Base-by-base conservation (phyloP, 2,329 filamentous ascomycete species). In the Fusarium heterosporum region DNA sequence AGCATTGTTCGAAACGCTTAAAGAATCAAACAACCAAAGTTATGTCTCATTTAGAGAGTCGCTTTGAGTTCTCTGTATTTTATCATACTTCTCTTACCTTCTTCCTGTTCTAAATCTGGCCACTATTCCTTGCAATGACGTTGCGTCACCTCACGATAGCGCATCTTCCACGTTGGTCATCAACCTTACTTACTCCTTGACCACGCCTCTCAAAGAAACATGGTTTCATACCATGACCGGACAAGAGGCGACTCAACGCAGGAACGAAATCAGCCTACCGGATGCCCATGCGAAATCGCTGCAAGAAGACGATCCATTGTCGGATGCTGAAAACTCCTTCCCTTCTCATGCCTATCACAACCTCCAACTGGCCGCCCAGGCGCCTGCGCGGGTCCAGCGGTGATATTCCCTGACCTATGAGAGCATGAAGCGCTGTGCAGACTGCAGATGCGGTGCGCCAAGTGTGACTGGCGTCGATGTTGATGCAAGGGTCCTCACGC, bases 351-450 rank as follows among this genome's bases (percentile, higher is more conserved):
- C 17, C 59, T 28, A 59, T 49, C 28, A 26, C 36, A 30, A 29
- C 25, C 36, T 67, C 46, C 62, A 62, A 69, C 66, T 69, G 66
- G 66, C 40, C 42, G 36, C 32, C 55, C 66, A 69, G 57, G 66
- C 66, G 66, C 66, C 62, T 40, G 22, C 53, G 66, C 61, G 66
- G 66, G 61, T 68, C 61, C 34, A 25, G 34, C 30, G 30, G n/a
- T 36, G 41, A 50, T 25, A 41, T 46, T 26, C 42, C 50, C 46
- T 49, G 45, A 39, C 61, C 55, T 65, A 55, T 56, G 56, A 46
- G 28, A 40, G 57, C 49, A 19, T 38, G 59, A 43, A 56, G 59
- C 49, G 59, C 41, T 29, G 57, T 42, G 42, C 42, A 48, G 57
- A 43, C 22, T 59, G 43, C 38, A 51, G 43, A 47, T 62, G 58